These are phyloP conservation scores for Hygrophorus pudorinus DNA, from an alignment of 768 basidiomycete genomes.

Conservation along the genomic window DNA sequence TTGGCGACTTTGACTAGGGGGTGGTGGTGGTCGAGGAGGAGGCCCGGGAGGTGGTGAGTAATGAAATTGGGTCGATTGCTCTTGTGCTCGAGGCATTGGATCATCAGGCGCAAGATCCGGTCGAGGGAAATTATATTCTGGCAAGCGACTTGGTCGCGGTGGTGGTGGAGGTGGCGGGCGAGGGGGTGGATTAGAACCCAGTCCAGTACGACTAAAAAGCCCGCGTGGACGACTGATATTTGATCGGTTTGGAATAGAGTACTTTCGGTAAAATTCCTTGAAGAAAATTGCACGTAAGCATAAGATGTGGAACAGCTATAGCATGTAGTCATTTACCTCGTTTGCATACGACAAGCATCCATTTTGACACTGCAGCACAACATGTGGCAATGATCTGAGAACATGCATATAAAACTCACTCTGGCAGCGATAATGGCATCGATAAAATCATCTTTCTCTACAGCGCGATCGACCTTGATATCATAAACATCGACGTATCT, in stretches of 20 bases:
- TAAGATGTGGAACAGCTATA: constrained; percentile 1
- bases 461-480: constrained; percentile 47
- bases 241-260: constrained; percentile 47
- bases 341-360: constrained; percentile 53
- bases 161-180: constrained; percentile 20
- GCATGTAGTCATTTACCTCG: constrained; percentile 35
- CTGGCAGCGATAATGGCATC: constrained; percentile 46
- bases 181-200: constrained; percentile 17
- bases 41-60: constrained; percentile 14
- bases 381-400: not conserved
- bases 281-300: not conserved
- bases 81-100: constrained; percentile 17
- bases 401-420: constrained; percentile 28
- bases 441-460: constrained; percentile 75
- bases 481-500: constrained; percentile 64
- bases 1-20: constrained; percentile 7
- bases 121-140: constrained; percentile 36
- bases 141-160: constrained; percentile 22
- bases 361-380: constrained; percentile 33
- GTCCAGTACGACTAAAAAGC: constrained; percentile 37
- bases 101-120: constrained; percentile 51
- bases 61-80: constrained; percentile 15
- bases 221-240: constrained; percentile 26
- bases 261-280: constrained; percentile 48
- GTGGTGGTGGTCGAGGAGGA: constrained; percentile 8